phyloP scores from a whole-genome alignment of 2,329 filamentous ascomycete species.

The Paraconiothyrium sp. region DNA sequence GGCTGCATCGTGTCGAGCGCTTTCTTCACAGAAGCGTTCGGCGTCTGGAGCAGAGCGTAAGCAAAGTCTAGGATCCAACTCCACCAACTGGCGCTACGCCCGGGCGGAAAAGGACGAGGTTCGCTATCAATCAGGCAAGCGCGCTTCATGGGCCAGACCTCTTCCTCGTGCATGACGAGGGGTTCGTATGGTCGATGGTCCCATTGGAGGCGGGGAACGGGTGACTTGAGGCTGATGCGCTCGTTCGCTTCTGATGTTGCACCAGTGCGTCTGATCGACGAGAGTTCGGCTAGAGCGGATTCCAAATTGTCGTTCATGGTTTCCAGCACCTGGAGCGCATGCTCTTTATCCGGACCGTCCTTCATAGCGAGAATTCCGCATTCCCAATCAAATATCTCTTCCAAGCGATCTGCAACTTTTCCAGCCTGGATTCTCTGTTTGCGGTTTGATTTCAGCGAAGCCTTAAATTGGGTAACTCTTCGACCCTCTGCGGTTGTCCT shows the following conservation, averaged over 20 bases:
- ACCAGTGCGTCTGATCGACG: slow-evolving; percentile 18
- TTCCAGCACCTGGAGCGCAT: slow-evolving; percentile 51
- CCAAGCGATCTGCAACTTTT: slow-evolving; percentile 32
- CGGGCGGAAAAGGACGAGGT: slow-evolving; percentile 56
- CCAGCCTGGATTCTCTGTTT: slow-evolving; percentile 21
- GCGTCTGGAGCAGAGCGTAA: slow-evolving; percentile 24
- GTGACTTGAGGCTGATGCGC: slow-evolving; percentile 34
- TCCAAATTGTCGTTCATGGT: slow-evolving; percentile 52
- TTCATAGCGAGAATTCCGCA: slow-evolving; percentile 32
- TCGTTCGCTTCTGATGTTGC: slow-evolving; percentile 37
- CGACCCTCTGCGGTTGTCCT: slow-evolving; percentile 12
- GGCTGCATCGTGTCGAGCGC: slow-evolving; percentile 42
- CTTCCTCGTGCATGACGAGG: slow-evolving; percentile 64
- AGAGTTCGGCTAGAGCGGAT: slow-evolving; percentile 46
- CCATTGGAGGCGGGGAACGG: slow-evolving; percentile 57
- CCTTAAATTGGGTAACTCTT: slow-evolving; percentile 11
- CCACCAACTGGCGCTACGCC: slow-evolving; percentile 23
- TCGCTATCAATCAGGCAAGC: slow-evolving; percentile 73
- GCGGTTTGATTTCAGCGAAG: slow-evolving; percentile 5
- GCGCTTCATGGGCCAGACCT: slow-evolving; percentile 72
- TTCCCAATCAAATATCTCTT: slow-evolving; percentile 42
- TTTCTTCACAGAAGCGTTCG: slow-evolving; percentile 20
- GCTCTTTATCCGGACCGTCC: slow-evolving; percentile 34
- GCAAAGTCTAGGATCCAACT: slow-evolving; percentile 45
- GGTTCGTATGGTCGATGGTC: slow-evolving; percentile 78